A percentile compares a stretch with the other conserved stretches of the same genome.
phyloP scores from a whole-genome alignment of 1,284 basidiomycete genomes.

The Salmacisia buchloeana region DNA sequence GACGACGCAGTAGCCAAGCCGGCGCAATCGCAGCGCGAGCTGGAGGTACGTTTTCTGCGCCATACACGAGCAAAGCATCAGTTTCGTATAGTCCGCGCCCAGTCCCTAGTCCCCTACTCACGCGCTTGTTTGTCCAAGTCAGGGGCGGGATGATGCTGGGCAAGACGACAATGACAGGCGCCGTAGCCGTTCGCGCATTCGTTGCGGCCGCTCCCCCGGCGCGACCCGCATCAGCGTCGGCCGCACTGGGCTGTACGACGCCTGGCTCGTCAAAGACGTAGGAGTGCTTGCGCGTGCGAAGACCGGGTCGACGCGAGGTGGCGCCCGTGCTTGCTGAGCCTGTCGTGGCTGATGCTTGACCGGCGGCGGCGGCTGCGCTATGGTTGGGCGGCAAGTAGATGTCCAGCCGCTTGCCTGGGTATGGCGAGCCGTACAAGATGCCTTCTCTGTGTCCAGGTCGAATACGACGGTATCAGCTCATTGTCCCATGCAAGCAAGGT shows the following conservation, averaged over 20 bases:
- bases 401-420: constrained; percentile 33
- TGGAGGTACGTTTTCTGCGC: constrained; percentile 41
- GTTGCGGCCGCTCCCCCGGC: background rate
- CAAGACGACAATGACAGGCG: constrained; percentile 50
- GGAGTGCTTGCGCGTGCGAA: constrained; percentile 19
- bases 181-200: constrained; percentile 16
- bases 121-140: constrained; percentile 19
- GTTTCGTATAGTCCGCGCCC: background rate
- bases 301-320: background rate
- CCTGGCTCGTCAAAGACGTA: constrained; percentile 17
- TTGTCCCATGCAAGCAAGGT: background rate
- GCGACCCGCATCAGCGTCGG: background rate
- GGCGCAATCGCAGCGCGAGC: constrained; percentile 47
- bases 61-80: constrained; percentile 11
- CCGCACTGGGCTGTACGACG: background rate
- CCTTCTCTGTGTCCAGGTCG: constrained; percentile 21
- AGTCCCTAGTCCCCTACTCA: background rate
- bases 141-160: constrained; percentile 45
- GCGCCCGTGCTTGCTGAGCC: background rate
- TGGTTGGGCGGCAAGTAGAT: constrained; percentile 38
- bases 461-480: background rate
- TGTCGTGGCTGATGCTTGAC: background rate
- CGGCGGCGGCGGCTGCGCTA: background rate
- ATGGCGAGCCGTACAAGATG: constrained; percentile 39
- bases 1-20: constrained; percentile 51